Conservation (phyloP, 306 rosid species). For the Cucurbita pepo region DNA sequence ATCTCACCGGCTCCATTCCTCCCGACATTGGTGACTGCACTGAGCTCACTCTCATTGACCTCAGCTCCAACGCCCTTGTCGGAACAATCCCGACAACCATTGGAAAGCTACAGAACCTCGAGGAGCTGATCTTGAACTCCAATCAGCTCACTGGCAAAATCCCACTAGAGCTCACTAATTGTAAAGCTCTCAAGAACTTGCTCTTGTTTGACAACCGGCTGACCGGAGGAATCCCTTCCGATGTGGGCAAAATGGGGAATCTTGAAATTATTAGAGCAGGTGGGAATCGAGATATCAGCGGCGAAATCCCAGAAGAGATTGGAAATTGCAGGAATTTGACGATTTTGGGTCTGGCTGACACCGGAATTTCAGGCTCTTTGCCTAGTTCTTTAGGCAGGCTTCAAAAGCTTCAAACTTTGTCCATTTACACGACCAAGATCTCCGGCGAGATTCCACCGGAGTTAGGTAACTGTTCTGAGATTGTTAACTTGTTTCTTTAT, state of each 20-base stretch:
- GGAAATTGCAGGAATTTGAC: constrained; percentile 65
- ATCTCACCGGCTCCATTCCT: constrained; percentile 61
- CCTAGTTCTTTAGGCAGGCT: constrained; percentile 70
- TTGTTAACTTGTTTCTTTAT: constrained; percentile 59
- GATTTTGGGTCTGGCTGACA: constrained; percentile 68
- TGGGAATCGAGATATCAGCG: constrained; percentile 58
- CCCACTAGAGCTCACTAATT: constrained; percentile 43
- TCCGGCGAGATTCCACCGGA: constrained; percentile 85
- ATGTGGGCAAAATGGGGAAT: constrained; percentile 32
- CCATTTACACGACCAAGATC: constrained; percentile 78
- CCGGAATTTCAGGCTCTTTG: constrained; percentile 51
- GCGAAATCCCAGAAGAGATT: constrained; percentile 61
- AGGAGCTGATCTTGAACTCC: constrained; percentile 48
- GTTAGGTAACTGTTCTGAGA: constrained; percentile 82
- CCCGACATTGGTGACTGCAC: constrained; percentile 36
- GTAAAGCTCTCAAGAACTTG: constrained; percentile 30
- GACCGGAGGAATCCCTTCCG: constrained; percentile 32
- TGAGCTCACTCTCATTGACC: constrained; percentile 32
- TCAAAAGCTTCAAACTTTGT: constrained; percentile 50
- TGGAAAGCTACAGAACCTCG: constrained; percentile 37
- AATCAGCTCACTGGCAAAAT: constrained; percentile 64
- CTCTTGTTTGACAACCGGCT: constrained; percentile 51
- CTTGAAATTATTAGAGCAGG: constrained; percentile 68
- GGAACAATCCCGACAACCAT: constrained; percentile 53
- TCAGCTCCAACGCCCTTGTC: constrained; percentile 53